Conservation (phyloP, 352 stramenopile genomes). For the Pythium insidiosum region DNA sequence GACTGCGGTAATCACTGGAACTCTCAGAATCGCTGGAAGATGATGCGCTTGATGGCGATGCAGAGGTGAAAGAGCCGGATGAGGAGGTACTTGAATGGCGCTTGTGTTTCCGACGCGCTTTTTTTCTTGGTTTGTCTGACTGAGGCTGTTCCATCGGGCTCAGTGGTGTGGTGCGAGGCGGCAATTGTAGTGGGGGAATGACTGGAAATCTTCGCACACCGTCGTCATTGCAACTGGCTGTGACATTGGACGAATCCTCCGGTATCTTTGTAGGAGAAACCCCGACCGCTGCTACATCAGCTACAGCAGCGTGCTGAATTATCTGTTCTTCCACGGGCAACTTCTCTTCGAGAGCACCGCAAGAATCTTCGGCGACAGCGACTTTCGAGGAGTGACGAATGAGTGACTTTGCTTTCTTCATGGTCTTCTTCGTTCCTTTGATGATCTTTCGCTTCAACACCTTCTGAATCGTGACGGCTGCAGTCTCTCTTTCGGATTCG, state of each 20-base stretch:
- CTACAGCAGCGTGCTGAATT: neutral
- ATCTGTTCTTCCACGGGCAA: no score
- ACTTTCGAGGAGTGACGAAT: slow-evolving; percentile 38
- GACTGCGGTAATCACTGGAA: no score
- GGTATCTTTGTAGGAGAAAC: neutral
- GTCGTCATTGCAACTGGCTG: no score
- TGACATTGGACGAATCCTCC: no score
- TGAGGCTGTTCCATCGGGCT: no score
- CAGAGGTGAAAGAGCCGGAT: no score
- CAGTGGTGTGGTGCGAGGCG: no score
- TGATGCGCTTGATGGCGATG: no score
- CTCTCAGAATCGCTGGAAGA: no score
- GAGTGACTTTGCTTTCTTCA: slow-evolving; percentile 23
- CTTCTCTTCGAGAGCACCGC: neutral
- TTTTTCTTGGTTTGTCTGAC: no score
- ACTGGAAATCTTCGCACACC: neutral
- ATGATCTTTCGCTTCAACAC: slow-evolving; percentile 33
- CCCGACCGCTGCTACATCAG: neutral
- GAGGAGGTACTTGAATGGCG: no score
- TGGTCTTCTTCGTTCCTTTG: slow-evolving; percentile 6
- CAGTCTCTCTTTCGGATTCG: slow-evolving; percentile 12
- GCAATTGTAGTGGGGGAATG: neutral
- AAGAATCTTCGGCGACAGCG: slow-evolving; percentile 20
- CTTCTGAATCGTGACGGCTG: slow-evolving; percentile 34
- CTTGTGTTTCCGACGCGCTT: no score